Evolutionary conservation across 768 basidiomycete genomes (phyloP), one percentile per base, ranked within the genome.

Genomic region (Collybia mongolica): DNA sequence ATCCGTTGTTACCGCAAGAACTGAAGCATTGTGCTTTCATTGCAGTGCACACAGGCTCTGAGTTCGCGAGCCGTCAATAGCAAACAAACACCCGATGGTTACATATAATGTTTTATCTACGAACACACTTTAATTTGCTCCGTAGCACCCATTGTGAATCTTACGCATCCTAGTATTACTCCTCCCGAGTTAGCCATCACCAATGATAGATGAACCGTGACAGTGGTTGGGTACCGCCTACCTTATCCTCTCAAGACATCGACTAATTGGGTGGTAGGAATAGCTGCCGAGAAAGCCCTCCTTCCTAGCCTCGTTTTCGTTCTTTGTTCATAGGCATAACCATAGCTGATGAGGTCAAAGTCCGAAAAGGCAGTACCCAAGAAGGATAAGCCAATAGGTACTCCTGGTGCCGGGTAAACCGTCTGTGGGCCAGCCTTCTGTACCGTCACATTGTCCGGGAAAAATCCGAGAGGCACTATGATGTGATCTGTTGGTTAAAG

Each of bases 261-360:
- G 39, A 58, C 60, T 43, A 73, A 52, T 50, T 74, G 83, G 8
- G 80, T 83, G 60, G 66, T 77, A 1, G 82, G 84, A 20, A 84
- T 76, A 6, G 83, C 82, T 11, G 68, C 79, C 4, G 71, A 45
- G 54, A 72, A 80, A 2, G 82, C 83, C 59, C 62, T 70, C 53
- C 77, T 69, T 43, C 64, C 61, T 44, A 83, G 60, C 14, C 83
- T 63, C 1, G 75, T 77, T 49, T 79, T 70, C 3, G 85, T 86
- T 53, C 71, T 74, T 60, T 86, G 84, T 62, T 88, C 85, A 54
- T 82, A 86, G 1, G 84, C 83, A 64, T 75, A 86, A 2, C 73
- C 86, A 51, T 81, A 75, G 0, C 77, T 70, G 49, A 87, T 73
- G 39, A 86, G 69, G 17, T 73, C 63, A 57, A 75, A 79, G 49